These are phyloP conservation scores for Terfezia boudieri DNA, from an alignment of 495 filamentous ascomycete species.

Conservation along the genomic window DNA sequence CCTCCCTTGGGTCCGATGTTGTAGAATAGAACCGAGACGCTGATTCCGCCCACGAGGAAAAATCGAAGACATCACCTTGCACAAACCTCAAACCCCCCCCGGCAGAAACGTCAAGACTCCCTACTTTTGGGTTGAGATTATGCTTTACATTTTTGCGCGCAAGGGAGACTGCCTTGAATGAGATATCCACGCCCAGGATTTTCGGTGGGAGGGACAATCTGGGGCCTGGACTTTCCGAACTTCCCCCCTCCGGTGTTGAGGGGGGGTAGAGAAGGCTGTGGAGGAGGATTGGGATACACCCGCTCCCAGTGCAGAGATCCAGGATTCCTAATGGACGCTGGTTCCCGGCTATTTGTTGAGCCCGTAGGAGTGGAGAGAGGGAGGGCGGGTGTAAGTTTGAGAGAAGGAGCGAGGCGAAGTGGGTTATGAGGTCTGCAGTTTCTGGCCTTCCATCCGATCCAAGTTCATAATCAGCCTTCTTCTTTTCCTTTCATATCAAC, in stretches of 20 bases:
- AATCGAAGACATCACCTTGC: constrained; percentile 31
- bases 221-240: too few relatives aligned
- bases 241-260: background rate
- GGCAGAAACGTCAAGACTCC: background rate
- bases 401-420: constrained; percentile 30
- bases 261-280: constrained; percentile 24
- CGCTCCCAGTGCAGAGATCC: constrained; percentile 76
- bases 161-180: constrained; percentile 34
- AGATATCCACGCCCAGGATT: constrained; percentile 37
- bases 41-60: constrained; percentile 2
- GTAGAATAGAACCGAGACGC: background rate
- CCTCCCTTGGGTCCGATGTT: background rate
- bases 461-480: background rate
- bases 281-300: constrained; percentile 64
- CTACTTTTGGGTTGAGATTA: constrained; percentile 21
- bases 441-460: constrained; percentile 25
- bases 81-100: constrained; percentile 25
- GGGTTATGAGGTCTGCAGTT: constrained; percentile 44
- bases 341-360: background rate
- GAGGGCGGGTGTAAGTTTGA: too few relatives aligned
- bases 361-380: too few relatives aligned
- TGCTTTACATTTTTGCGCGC: constrained; percentile 36
- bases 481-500: background rate
- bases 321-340: constrained; percentile 32
- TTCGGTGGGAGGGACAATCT: background rate